Conservation (phyloP, 2,329 filamentous ascomycete genomes). For the Emergomyces pasteurianus region DNA sequence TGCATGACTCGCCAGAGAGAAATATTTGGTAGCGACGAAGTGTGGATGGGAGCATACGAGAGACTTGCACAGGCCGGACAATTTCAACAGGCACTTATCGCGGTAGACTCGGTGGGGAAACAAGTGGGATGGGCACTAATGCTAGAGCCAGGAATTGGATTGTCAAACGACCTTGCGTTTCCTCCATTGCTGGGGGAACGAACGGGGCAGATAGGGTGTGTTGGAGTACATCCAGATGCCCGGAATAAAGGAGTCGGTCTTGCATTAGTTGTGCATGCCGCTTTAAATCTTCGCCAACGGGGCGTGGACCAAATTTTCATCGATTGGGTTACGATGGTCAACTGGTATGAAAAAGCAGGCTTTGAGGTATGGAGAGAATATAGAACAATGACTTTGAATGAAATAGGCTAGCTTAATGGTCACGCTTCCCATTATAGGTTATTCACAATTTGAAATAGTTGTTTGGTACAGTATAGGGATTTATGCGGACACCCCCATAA, state of each 20-base stretch:
- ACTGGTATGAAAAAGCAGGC: constrained; percentile 35
- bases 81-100: constrained; percentile 32
- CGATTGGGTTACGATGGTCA: constrained; percentile 32
- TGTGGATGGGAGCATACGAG: constrained; percentile 32
- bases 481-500: too few species aligned
- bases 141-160: constrained; percentile 22
- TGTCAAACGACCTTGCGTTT: constrained; percentile 30
- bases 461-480: too few species aligned
- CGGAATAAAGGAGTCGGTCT: constrained; percentile 31
- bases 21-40: constrained; percentile 16
- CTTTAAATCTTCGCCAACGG: constrained; percentile 32
- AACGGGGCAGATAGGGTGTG: constrained; percentile 35
- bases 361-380: constrained; percentile 32
- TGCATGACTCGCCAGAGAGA: constrained; percentile 9
- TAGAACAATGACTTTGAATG: constrained; percentile 14
- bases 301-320: constrained; percentile 34
- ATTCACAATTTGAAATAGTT: too few species aligned
- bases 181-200: constrained; percentile 28
- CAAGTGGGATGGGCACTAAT: constrained; percentile 38
- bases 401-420: background rate
- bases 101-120: constrained; percentile 24
- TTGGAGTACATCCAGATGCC: constrained; percentile 29
- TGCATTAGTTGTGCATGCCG: constrained; percentile 32
- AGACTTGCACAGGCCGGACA: constrained; percentile 23
- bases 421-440: background rate